These are phyloP conservation scores for Cyberlindnera euphorbiae DNA, from an alignment of 805 yeast species.

Conservation along the genomic window DNA sequence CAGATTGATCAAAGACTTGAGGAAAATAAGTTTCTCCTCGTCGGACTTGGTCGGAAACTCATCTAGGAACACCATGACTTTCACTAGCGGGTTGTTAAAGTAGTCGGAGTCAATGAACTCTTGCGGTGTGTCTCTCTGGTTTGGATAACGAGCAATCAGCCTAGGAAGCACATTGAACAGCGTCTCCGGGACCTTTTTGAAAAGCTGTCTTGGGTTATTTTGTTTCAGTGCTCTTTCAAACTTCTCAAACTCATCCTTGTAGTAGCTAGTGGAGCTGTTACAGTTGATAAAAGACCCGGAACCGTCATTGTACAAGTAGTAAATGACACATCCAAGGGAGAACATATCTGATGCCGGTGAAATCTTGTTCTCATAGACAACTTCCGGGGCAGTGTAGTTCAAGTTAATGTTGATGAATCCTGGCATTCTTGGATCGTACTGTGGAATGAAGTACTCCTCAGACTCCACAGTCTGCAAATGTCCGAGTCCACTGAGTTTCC, in stretches of 20 bases:
- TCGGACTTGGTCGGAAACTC: slow-evolving; percentile 71
- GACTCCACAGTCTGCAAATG: slow-evolving; percentile 45
- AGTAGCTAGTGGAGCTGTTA: slow-evolving; percentile 53
- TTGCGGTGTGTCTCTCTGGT: slow-evolving; percentile 54
- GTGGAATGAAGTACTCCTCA: slow-evolving; percentile 61
- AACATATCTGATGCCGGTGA: slow-evolving; percentile 75
- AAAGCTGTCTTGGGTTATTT: slow-evolving; percentile 33
- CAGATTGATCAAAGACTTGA: slow-evolving; percentile 55
- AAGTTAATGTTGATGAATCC: slow-evolving; percentile 62
- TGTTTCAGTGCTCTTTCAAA: slow-evolving; percentile 43
- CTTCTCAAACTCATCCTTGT: slow-evolving; percentile 49
- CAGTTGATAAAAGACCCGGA: slow-evolving; percentile 45
- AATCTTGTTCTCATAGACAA: slow-evolving; percentile 59
- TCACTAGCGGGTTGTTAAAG: slow-evolving; percentile 79
- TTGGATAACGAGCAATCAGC: slow-evolving; percentile 52
- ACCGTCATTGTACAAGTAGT: slow-evolving; percentile 56
- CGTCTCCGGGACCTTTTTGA: slow-evolving; percentile 58
- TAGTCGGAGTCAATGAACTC: slow-evolving; percentile 67
- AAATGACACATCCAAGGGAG: slow-evolving; percentile 75
- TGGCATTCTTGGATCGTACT: slow-evolving; percentile 74
- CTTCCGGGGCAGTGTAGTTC: slow-evolving; percentile 81
- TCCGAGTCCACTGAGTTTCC: slow-evolving; percentile 84
- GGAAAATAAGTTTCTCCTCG: slow-evolving; percentile 62
- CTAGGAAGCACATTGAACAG: slow-evolving; percentile 42
- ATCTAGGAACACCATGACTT: slow-evolving; percentile 76